Percentiles rank a stretch among this genome's conserved stretches.
Conservation (phyloP, 176 grass and related monocot species). For the Avena sativa region DNA sequence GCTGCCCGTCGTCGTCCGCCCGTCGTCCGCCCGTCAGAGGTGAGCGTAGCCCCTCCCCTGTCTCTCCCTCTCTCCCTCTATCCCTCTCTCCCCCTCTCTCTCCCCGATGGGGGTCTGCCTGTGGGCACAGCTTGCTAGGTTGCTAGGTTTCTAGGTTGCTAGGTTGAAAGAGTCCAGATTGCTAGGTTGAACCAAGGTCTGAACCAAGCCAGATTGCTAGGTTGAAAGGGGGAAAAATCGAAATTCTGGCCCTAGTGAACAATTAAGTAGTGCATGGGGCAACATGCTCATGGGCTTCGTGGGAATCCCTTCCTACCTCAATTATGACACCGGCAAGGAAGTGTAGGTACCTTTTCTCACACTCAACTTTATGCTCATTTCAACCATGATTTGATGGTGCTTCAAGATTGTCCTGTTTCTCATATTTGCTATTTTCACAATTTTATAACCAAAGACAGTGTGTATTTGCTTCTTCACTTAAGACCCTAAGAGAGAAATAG, state of each 20-base stretch:
- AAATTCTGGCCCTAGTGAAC: conserved; percentile 32
- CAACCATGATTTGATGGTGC: conserved; percentile 25
- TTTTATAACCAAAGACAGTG: not conserved
- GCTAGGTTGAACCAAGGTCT: too few relatives aligned
- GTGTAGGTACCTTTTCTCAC: conserved; percentile 35
- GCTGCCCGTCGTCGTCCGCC: too few relatives aligned
- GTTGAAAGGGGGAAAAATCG: not conserved
- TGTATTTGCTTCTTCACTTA: conserved; percentile 23
- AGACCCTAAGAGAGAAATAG: not conserved
- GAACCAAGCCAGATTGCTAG: too few relatives aligned
- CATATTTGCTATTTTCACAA: conserved; percentile 3
- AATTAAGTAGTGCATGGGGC: conserved; percentile 34
- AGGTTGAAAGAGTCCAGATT: too few relatives aligned
- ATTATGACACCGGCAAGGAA: conserved; percentile 21
- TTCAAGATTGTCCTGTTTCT: conserved; percentile 18
- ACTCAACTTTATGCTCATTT: conserved; percentile 47
- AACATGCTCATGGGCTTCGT: conserved; percentile 8
- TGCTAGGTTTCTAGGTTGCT: too few relatives aligned
- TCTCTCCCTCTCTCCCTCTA: too few relatives aligned
- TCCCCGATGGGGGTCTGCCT: too few relatives aligned
- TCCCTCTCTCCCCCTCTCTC: too few relatives aligned
- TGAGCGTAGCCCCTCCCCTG: too few relatives aligned
- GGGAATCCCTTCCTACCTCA: conserved; percentile 15
- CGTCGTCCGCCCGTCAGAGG: too few relatives aligned
- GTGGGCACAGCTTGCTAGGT: too few relatives aligned